A percentile compares a stretch with the other conserved stretches of the same genome.
Conservation (phyloP, 345 rosid species). For the Syzygium grande region DNA sequence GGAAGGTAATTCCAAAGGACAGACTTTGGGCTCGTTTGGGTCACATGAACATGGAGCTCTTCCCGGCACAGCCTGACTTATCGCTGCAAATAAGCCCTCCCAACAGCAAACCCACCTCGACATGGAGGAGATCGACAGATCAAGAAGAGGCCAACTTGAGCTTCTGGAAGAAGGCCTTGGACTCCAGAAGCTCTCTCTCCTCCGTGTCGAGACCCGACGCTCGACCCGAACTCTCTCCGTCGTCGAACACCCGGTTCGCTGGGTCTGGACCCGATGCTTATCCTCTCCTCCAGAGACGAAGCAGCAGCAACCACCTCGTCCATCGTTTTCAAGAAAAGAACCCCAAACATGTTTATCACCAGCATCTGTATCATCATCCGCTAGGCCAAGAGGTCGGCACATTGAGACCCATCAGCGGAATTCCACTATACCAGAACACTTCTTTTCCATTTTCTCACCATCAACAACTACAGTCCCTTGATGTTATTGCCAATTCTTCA, state of each 20-base stretch:
- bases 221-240: constrained; percentile 51
- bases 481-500: background rate
- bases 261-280: background rate
- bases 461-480: constrained; percentile 4
- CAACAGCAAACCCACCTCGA: constrained; percentile 47
- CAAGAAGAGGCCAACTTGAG: constrained; percentile 43
- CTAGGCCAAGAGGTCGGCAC: constrained; percentile 50
- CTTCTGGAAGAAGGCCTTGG: constrained; percentile 23
- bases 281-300: background rate
- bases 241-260: constrained; percentile 39
- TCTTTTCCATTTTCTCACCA: constrained; percentile 12
- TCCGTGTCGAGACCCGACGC: background rate
- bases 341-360: constrained; percentile 7
- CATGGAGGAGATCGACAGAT: constrained; percentile 38
- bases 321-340: constrained; percentile 5
- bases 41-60: constrained; percentile 44
- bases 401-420: constrained; percentile 78
- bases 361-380: constrained; percentile 19
- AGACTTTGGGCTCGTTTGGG: background rate
- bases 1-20: background rate
- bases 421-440: constrained; percentile 46
- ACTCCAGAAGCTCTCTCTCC: background rate
- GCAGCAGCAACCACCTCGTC: background rate
- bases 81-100: constrained; percentile 69
- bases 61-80: constrained; percentile 74